Evolutionary conservation across 768 basidiomycete genomes (phyloP), one percentile per base, ranked within the genome.

Genomic region (Russula sp.): DNA sequence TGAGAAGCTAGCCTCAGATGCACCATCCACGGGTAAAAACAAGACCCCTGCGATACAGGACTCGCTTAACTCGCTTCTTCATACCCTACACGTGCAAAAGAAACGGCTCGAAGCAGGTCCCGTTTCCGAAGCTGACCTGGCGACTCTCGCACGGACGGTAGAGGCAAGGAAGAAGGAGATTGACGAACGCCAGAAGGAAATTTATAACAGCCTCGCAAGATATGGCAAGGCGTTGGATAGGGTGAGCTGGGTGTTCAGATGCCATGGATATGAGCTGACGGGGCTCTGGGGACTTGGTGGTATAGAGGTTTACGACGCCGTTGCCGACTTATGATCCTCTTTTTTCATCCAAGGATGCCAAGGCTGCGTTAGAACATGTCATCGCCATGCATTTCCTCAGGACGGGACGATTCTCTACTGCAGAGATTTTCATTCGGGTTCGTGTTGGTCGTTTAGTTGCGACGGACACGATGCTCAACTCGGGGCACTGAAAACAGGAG

Each of bases 141-240:
- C 73, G 37, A 71, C 78, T 8, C 75, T 91, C 10, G 76, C 80
- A 18, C 82, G 81, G 70, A 78, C 79, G 2, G 80, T 91, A 2
- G 89, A 91, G 54, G 73, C 77, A 0, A 84, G 75, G 74, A 94
- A 90, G 85, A 93, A 87, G 72, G 91, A 91, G 62, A 78, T 94
- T 1, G 91, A 92, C 61, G 91, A 94, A 40, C 81, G 87, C 3
- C 87, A 94, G 78, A 98, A 95, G 73, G 94, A 94, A 68, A 80
- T 93, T 39, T 91, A 95, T 69, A 83, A 80, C 20, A 84, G 86
- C 2, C 75, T 97, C 9, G 82, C 85, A 32, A 84, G 84, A 67
- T 79, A 95, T 42, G 92, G 91, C 34, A 98, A 94, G 75, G 81
- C 85, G 0, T 74, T 98, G 71, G 96, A 98, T 71, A 98, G 97